Evolutionary conservation across 495 filamentous ascomycete species (phyloP).

Genomic region (Pyrenopolyporus hunteri): DNA sequence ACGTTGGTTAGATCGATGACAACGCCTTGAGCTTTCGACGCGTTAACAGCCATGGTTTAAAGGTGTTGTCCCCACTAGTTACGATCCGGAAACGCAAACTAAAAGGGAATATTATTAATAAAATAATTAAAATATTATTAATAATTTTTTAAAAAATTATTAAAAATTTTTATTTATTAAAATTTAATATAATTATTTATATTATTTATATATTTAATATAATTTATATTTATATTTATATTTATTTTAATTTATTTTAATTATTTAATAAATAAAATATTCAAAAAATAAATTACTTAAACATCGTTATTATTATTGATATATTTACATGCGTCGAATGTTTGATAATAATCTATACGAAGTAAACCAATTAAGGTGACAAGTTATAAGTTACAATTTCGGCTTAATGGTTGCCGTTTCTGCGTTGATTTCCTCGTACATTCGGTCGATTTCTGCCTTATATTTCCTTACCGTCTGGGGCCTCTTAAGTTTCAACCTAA

Average conservation of each 20-base stretch:
- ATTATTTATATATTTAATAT: slow-evolving; percentile 14
- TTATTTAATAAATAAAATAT: slow-evolving; percentile 1
- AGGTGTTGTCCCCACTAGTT: slow-evolving; percentile 1
- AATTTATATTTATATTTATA: slow-evolving; percentile 9
- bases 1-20: slow-evolving; percentile 15
- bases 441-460: slow-evolving; percentile 72
- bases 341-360: background rate
- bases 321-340: background rate
- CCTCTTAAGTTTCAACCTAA: slow-evolving; percentile 93
- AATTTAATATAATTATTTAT: slow-evolving; percentile 1
- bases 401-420: slow-evolving; percentile 43
- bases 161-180: slow-evolving; percentile 10
- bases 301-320: background rate
- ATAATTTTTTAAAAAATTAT: background rate
- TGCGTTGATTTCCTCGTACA: slow-evolving; percentile 73
- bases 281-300: background rate
- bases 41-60: slow-evolving; percentile 19
- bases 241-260: slow-evolving; percentile 10
- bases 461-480: slow-evolving; percentile 83
- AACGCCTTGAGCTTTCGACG: background rate
- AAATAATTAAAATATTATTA: slow-evolving; percentile 10
- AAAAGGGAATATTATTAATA: background rate
- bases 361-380: no score
- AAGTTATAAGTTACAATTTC: slow-evolving; percentile 48
- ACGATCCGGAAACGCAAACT: slow-evolving; percentile 8